Evolutionary conservation across 805 yeast species (phyloP), one percentile per base, ranked within the genome.

Genomic region (Pachysolen tannophilus): DNA sequence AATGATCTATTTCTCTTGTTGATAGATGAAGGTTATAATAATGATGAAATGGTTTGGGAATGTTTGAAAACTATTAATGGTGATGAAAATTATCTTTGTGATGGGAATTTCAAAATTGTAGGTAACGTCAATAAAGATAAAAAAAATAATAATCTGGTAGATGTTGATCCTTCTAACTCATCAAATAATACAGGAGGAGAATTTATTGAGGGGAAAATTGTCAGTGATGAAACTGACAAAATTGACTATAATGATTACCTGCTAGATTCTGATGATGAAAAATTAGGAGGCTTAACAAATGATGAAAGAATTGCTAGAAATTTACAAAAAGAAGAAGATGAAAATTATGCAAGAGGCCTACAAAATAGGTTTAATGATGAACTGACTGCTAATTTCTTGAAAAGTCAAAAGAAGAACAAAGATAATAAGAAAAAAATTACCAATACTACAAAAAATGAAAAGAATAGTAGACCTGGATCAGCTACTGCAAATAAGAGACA

Each of bases 11-110:
- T 72, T 49, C 56, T 73, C 5, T 61, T 90, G 19, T 79, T 83
- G 3, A 83, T 92, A 2, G 96, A 92, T 50, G 60, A 67, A 11
- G 86, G 92, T 3, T 81, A 75, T 47, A 49, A 45, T 29, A 41
- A 51, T 16, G 47, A 53, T 2, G 60, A 67, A n/a, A 69, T 82
- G 14, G 84, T 85, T 6, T 90, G 97, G 97, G 88, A 83, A 51
- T 72, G 82, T 1, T 58, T 90, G 28, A 69, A 67, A 32, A 72
- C 84, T 3, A 68, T 77, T 3, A 67, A 67, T 29, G 96, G 96
- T 0, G 56, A 64, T 1, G 75, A 74, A n/a, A 94, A 84, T 48
- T 61, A 65, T 19, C 83, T 78, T 46, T 76, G 73, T 52, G 72
- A 74, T 10, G 94, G 92, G 2, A 66, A 63, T 14, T 84, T 84